Base-by-base conservation (phyloP, 345 rosid genomes). In the Cardiospermum halicacabum region DNA sequence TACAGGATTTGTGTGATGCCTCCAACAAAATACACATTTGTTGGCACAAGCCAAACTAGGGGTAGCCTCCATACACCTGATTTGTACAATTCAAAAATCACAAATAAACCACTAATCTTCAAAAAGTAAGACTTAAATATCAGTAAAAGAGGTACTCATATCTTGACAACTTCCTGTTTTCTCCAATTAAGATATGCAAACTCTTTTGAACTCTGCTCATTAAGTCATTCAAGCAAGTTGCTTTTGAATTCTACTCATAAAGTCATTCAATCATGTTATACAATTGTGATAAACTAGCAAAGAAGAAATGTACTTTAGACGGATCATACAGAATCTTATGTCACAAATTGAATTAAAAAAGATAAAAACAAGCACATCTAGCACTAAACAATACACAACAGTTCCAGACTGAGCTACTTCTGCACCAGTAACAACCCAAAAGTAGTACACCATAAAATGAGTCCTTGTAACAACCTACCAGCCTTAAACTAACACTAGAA, bases 31-130 rank as follows among this genome's bases (percentile, higher is more conserved):
- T 61, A 94, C 96, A 84, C 97, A 94, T 78, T 94, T 91, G 77
- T 91, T 94, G 58, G 99, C 99, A 77, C 97, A 94, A 64, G 99
- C 96, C 81, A 94, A 81, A 82, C 97, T 89, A 48, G 97, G 99
- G 32, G 96, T 94, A 54, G 96, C 88, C 83, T 94, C 97, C 96
- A 94, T 94, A 71, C 99, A 94, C 70, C 99, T 91, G 81, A 70
- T 34, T 37, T 47, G 45, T 67, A 22, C 19, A 50, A 57, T 16
- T 28, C 6, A 50, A 39, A 15, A 26, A 77, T 31, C 53, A 50
- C 63, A 30, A 60, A 50, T 62, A 30, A 60, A 67, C 32, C 19
- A 42, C 64, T 16, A 31, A 30, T 11, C 66, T 26, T 25, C 19
- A 39, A 50, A 21, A 25, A 62, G 12, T 16, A 45, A 56, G 16